These are phyloP conservation scores for Zizania palustris DNA, from an alignment of 202 grass and related monocot species.

Conservation along the genomic window DNA sequence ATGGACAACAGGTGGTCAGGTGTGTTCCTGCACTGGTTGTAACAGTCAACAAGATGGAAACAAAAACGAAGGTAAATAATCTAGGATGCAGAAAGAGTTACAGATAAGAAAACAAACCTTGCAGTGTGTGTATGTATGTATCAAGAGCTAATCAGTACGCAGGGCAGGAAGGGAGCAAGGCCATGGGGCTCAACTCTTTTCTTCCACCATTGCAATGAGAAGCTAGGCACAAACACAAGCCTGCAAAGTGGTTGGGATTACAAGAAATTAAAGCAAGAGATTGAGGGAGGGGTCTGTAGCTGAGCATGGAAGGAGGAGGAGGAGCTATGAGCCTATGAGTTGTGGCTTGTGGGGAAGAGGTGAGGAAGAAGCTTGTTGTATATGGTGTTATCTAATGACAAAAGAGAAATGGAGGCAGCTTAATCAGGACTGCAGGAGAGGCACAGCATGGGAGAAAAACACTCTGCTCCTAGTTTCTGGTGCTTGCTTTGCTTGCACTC, in stretches of 20 bases:
- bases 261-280: neutral
- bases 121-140: neutral
- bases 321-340: neutral
- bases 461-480: slow-evolving; percentile 55
- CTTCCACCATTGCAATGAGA: slow-evolving; percentile 34
- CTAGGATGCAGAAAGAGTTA: neutral
- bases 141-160: slow-evolving; percentile 21
- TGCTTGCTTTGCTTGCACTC: slow-evolving; percentile 95
- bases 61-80: slow-evolving; percentile 28
- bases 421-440: neutral
- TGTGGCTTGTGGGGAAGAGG: slow-evolving; percentile 10
- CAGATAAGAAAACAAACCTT: slow-evolving; percentile 32
- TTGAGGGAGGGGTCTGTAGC: neutral
- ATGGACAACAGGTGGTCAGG: neutral
- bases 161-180: slow-evolving; percentile 38
- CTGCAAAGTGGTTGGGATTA: slow-evolving; percentile 16
- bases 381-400: slow-evolving; percentile 33
- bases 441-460: neutral
- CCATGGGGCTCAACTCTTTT: slow-evolving; percentile 35
- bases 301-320: neutral
- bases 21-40: slow-evolving; percentile 19
- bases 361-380: neutral
- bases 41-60: slow-evolving; percentile 33
- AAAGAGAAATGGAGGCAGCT: slow-evolving; percentile 22
- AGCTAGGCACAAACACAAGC: slow-evolving; percentile 11